These are phyloP conservation scores for Mycena citricolor DNA, from an alignment of 1,284 basidiomycete genomes.

Conservation along the genomic window DNA sequence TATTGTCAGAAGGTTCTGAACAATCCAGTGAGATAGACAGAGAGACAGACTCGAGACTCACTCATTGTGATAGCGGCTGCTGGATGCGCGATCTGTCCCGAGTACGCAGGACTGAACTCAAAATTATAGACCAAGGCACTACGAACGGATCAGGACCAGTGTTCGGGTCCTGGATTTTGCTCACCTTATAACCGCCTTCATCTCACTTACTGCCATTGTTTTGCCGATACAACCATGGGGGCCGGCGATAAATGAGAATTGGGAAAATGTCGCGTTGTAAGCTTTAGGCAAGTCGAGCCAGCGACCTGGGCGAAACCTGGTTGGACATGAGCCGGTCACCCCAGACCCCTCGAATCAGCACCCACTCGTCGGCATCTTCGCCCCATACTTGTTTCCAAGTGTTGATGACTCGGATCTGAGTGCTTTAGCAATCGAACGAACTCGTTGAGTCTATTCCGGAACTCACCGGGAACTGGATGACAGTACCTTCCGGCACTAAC, in stretches of 20 bases:
- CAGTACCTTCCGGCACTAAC: slow-evolving; percentile 46
- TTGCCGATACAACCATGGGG: slow-evolving; percentile 51
- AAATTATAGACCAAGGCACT: slow-evolving; percentile 41
- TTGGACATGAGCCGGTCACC: not conserved
- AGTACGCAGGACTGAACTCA: slow-evolving; percentile 40
- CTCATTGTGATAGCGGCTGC: slow-evolving; percentile 47
- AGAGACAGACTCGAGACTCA: slow-evolving; percentile 25
- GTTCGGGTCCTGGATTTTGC: no score
- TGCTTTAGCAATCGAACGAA: not conserved
- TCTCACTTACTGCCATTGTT: slow-evolving; percentile 53
- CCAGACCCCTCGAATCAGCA: not conserved
- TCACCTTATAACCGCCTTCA: slow-evolving; percentile 54
- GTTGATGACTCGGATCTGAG: slow-evolving; percentile 48
- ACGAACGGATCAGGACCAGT: not conserved
- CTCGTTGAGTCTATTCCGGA: no score
- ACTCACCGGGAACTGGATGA: slow-evolving; percentile 47
- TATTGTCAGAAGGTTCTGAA: slow-evolving; percentile 18
- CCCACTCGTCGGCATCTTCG: slow-evolving; percentile 44
- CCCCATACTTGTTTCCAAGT: slow-evolving; percentile 48
- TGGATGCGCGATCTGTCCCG: slow-evolving; percentile 39
- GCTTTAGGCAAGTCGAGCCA: slow-evolving; percentile 42
- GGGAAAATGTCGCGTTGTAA: slow-evolving; percentile 38
- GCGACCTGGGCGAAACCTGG: slow-evolving; percentile 42
- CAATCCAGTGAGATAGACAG: not conserved
- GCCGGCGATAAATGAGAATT: slow-evolving; percentile 46